phyloP scores from a whole-genome alignment of 2,329 filamentous ascomycete genomes.

The Camptophora hylomeconis region DNA sequence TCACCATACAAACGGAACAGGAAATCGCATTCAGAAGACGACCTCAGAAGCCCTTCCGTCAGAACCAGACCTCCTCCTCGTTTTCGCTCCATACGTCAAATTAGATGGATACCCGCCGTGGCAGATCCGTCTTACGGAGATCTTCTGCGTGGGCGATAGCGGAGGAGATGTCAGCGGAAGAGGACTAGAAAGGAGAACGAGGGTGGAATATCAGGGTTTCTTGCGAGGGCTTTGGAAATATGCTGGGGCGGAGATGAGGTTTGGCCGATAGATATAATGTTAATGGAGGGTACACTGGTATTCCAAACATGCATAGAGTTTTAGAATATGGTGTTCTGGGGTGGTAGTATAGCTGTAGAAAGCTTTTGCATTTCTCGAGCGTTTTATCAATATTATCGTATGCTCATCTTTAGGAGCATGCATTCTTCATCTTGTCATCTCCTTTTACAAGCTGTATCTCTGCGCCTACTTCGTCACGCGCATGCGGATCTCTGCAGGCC shows the following conservation, averaged over 20 bases:
- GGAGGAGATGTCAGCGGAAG: conserved; percentile 22
- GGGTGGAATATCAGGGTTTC: conserved; percentile 88
- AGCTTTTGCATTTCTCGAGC: too few species aligned
- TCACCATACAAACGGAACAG: neutral
- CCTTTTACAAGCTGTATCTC: too few species aligned
- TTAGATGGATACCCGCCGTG: conserved; percentile 89
- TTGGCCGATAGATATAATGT: conserved; percentile 50
- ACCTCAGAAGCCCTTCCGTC: conserved; percentile 11
- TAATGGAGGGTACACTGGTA: too few species aligned
- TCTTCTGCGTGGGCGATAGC: conserved; percentile 51
- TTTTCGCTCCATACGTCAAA: conserved; percentile 74
- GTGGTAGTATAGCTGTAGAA: too few species aligned
- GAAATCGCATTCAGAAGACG: conserved; percentile 4
- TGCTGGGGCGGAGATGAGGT: conserved; percentile 76
- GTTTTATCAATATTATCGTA: too few species aligned
- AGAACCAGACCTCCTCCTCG: conserved; percentile 73
- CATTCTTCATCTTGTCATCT: too few species aligned
- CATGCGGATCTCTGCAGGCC: too few species aligned
- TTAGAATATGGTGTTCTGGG: too few species aligned
- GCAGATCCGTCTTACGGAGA: conserved; percentile 90
- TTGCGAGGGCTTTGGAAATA: conserved; percentile 71
- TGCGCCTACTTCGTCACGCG: too few species aligned
- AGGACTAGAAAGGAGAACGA: conserved; percentile 9
- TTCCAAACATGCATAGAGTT: too few species aligned
- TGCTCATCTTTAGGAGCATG: too few species aligned